Evolutionary conservation across 192 early-diverging fungal genomes (phyloP).

Genomic region (Podila clonocystis): DNA sequence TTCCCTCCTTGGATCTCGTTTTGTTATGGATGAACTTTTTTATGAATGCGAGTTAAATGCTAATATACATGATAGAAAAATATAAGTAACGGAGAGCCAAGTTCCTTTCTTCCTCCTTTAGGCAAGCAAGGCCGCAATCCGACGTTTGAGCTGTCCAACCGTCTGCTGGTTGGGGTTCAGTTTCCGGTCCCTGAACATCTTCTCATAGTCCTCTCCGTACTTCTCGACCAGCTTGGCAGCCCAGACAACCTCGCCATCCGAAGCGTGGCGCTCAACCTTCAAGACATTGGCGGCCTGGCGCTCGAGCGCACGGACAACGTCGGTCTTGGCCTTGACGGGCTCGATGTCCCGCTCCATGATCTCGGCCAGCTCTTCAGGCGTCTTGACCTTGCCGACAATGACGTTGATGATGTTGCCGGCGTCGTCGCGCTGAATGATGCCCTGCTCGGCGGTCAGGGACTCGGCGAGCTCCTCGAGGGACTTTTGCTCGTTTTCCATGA

Average conservation of each 20-base stretch:
- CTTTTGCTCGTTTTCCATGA: constrained; percentile 59
- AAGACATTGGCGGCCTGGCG: constrained; percentile 59
- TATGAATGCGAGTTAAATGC: not conserved
- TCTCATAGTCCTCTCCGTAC: constrained; percentile 77
- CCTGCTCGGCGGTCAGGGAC: constrained; percentile 70
- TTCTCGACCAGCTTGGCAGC: constrained; percentile 69
- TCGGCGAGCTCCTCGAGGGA: constrained; percentile 63
- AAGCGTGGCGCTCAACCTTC: constrained; percentile 59
- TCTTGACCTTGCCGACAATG: constrained; percentile 68
- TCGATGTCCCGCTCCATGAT: constrained; percentile 57
- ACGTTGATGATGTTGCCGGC: constrained; percentile 77
- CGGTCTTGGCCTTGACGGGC: constrained; percentile 60
- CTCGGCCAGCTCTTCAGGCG: constrained; percentile 55
- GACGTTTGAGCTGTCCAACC: constrained; percentile 69
- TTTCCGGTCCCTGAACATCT: constrained; percentile 82
- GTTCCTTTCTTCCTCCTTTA: constrained; percentile 8
- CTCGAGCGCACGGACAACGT: constrained; percentile 70
- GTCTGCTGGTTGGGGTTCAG: constrained; percentile 79
- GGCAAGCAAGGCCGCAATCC: constrained; percentile 36
- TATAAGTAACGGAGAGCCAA: not conserved
- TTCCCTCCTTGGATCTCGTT: not conserved
- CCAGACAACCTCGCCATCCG: constrained; percentile 65
- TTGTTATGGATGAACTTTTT: not conserved
- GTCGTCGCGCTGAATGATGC: constrained; percentile 85
- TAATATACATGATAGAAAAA: not conserved